Percentiles rank a stretch among this genome's conserved stretches.
Evolutionary conservation across 2,329 filamentous ascomycete species (phyloP).

Genomic region (Stemphylium vesicarium): DNA sequence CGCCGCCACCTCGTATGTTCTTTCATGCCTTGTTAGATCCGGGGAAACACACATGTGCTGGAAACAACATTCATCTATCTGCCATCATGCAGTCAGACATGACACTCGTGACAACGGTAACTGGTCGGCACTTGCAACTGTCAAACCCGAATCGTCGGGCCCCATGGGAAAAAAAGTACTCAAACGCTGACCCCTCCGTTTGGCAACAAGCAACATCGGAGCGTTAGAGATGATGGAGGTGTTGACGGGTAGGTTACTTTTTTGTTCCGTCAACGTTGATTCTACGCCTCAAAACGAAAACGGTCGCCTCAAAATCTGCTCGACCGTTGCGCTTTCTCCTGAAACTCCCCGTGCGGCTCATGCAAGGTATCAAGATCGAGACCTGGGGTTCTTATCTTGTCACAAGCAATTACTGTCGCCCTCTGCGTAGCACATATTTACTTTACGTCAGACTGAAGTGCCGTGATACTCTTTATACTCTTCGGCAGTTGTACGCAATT

Average conservation of each 20-base stretch:
- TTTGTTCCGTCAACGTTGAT: background rate
- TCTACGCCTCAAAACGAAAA: background rate
- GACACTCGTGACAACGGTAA: slow-evolving; percentile 1
- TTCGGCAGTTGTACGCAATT: background rate
- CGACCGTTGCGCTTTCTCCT: background rate
- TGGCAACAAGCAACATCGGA: slow-evolving; percentile 10
- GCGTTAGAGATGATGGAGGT: background rate
- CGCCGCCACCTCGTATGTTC: slow-evolving; percentile 13
- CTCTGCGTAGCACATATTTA: background rate
- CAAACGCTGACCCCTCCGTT: background rate
- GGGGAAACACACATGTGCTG: slow-evolving; percentile 1
- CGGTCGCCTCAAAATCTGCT: background rate
- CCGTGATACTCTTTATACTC: background rate
- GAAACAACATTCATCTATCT: background rate
- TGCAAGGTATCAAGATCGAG: background rate
- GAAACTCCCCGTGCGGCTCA: background rate
- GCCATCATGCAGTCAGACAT: background rate
- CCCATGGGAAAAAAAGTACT: slow-evolving; percentile 4
- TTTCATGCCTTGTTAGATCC: slow-evolving; percentile 12
- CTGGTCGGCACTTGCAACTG: slow-evolving; percentile 3
- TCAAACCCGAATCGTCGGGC: slow-evolving; percentile 5
- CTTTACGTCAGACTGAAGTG: background rate
- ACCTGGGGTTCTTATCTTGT: background rate
- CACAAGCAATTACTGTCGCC: background rate
- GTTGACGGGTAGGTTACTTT: background rate